Evolutionary conservation across 495 filamentous ascomycete genomes (phyloP).

Genomic region (Jackrogersella multiformis): DNA sequence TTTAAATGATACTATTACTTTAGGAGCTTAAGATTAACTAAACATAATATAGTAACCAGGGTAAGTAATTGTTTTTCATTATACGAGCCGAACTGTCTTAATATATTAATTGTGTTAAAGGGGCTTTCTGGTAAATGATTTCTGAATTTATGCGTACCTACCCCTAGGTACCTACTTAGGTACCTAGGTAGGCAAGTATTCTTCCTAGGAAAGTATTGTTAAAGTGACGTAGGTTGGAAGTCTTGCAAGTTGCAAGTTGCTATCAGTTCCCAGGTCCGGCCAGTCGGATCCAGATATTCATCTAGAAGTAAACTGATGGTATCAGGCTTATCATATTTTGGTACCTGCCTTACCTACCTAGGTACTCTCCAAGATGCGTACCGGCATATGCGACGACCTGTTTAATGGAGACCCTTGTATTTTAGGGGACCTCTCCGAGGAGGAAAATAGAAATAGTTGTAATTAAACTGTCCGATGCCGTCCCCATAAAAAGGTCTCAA

Average conservation of each 20-base stretch:
- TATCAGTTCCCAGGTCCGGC: constrained; percentile 6
- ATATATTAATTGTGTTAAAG: too few species aligned
- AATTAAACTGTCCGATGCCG: background rate
- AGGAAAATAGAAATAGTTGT: background rate
- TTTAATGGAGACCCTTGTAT: too few species aligned
- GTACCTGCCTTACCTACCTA: background rate
- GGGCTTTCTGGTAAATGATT: too few species aligned
- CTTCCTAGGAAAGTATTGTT: background rate
- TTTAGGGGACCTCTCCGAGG: background rate
- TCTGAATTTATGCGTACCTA: too few species aligned
- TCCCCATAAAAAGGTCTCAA: constrained; percentile 34
- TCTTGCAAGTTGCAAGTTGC: too few species aligned
- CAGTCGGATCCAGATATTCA: constrained; percentile 9
- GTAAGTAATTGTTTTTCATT: too few species aligned
- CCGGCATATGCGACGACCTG: background rate
- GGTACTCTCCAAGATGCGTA: background rate
- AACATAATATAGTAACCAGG: too few species aligned
- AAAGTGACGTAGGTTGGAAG: constrained; percentile 2
- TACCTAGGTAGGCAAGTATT: too few species aligned
- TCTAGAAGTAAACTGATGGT: background rate
- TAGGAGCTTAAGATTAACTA: background rate
- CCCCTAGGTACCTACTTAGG: too few species aligned
- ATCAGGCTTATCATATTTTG: background rate
- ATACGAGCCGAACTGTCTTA: too few species aligned
- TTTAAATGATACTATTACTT: too few species aligned